A percentile compares a stretch with the other conserved stretches of the same genome.
These are phyloP conservation scores for Carex kokanica DNA, from an alignment of 176 grass and related monocot genomes.

Conservation along the genomic window DNA sequence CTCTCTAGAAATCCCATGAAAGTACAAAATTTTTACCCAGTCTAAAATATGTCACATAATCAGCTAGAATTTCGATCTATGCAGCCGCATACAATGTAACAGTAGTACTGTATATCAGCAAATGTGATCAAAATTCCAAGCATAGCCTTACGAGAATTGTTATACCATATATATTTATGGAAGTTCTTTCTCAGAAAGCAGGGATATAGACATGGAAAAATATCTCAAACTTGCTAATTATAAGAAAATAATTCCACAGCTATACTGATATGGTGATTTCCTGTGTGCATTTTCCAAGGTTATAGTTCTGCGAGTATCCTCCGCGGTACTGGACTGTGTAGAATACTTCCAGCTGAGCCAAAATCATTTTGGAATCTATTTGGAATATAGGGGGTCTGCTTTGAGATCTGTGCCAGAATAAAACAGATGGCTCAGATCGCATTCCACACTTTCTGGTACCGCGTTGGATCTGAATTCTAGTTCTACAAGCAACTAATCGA, in stretches of 20 bases:
- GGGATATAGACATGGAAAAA: background rate
- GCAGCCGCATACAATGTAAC: background rate
- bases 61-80: background rate
- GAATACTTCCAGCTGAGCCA: no score
- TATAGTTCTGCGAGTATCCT: background rate
- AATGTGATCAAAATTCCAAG: background rate
- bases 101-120: background rate
- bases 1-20: background rate
- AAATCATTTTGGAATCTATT: no score
- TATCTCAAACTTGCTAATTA: background rate
- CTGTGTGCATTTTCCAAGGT: background rate
- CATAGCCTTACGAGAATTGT: background rate
- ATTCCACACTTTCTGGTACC: no score
- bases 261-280: background rate
- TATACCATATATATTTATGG: background rate
- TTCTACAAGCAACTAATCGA: background rate
- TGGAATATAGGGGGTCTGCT: no score
- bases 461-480: no score
- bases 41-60: background rate
- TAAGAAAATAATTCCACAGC: background rate
- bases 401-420: no score
- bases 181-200: background rate
- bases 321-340: no score
- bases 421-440: no score
- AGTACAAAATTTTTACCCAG: background rate